A percentile compares a stretch with the other conserved stretches of the same genome.
Conservation (phyloP, 768 basidiomycete species). For the Solioccasus polychromus region DNA sequence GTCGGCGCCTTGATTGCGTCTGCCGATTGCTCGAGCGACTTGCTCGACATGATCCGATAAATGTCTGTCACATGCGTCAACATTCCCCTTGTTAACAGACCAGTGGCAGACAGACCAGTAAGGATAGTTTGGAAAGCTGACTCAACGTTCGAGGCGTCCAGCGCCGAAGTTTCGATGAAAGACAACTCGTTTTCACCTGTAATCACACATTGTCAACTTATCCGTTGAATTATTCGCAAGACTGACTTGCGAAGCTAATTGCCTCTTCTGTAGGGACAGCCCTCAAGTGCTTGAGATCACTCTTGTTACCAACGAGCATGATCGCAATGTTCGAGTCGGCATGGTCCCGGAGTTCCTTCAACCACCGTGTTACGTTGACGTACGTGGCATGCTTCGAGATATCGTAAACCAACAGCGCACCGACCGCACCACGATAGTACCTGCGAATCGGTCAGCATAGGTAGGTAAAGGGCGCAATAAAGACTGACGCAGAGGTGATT, state of each 20-base stretch:
- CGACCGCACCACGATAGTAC: constrained; percentile 96
- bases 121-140: constrained; percentile 96
- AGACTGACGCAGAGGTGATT: constrained; percentile 87
- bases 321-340: constrained; percentile 92
- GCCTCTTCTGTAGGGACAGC: constrained; percentile 98
- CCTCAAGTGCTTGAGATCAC: constrained; percentile 95
- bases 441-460: constrained; percentile 35
- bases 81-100: neutral
- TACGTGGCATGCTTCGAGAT: constrained; percentile 94
- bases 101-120: constrained; percentile 54
- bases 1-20: constrained; percentile 75
- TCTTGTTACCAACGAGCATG: constrained; percentile 98
- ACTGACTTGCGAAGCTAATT: constrained; percentile 78
- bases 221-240: constrained; percentile 24
- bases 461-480: constrained; percentile 6
- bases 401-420: constrained; percentile 90
- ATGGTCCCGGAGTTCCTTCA: constrained; percentile 96
- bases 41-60: constrained; percentile 95
- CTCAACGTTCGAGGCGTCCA: constrained; percentile 99
- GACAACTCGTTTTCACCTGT: constrained; percentile 87
- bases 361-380: constrained; percentile 91
- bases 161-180: constrained; percentile 98
- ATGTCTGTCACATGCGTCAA: constrained; percentile 60
- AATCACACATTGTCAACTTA: constrained; percentile 3
- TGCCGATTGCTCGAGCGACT: constrained; percentile 83